These are phyloP conservation scores for Magnusiomyces ingens DNA, from an alignment of 1,139 yeast genomes.

Conservation along the genomic window DNA sequence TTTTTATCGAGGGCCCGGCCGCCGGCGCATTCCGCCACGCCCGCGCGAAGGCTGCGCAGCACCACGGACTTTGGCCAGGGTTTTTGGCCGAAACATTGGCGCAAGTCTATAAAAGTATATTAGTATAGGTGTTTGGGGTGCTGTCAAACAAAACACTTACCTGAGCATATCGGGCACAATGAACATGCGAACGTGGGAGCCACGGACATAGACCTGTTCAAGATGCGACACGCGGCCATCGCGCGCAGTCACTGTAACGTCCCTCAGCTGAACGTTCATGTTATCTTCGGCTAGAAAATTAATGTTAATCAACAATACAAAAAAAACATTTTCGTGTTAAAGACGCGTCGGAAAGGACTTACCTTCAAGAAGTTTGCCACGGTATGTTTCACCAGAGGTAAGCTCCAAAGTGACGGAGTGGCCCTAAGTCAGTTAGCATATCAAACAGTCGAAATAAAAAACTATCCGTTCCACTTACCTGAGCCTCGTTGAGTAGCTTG, in stretches of 20 bases:
- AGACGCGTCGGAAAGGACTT: conserved; percentile 19
- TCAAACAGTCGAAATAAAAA: neutral
- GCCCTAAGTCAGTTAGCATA: conserved; percentile 42
- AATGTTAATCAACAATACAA: neutral
- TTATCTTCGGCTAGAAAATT: conserved; percentile 54
- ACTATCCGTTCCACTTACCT: conserved; percentile 32
- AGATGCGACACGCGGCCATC: conserved; percentile 72
- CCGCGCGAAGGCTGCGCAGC: conserved; percentile 8
- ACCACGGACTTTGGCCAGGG: conserved; percentile 28
- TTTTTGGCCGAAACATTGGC: conserved; percentile 60
- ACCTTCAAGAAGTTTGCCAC: conserved; percentile 78
- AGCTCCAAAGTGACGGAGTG: conserved; percentile 81
- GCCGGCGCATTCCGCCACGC: conserved; percentile 1
- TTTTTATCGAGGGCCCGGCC: too few relatives aligned
- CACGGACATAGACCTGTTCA: conserved; percentile 85
- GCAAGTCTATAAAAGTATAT: conserved; percentile 46
- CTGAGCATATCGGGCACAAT: conserved; percentile 79
- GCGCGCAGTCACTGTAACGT: conserved; percentile 70
- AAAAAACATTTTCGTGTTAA: neutral
- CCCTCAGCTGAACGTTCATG: conserved; percentile 85
- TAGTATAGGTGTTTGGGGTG: neutral
- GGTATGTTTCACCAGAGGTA: conserved; percentile 76
- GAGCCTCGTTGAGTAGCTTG: conserved; percentile 80
- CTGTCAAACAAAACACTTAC: conserved; percentile 16
- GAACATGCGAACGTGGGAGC: conserved; percentile 80